Base-by-base conservation (phyloP, 441 rosid genomes). In the Gossypium davidsonii region DNA sequence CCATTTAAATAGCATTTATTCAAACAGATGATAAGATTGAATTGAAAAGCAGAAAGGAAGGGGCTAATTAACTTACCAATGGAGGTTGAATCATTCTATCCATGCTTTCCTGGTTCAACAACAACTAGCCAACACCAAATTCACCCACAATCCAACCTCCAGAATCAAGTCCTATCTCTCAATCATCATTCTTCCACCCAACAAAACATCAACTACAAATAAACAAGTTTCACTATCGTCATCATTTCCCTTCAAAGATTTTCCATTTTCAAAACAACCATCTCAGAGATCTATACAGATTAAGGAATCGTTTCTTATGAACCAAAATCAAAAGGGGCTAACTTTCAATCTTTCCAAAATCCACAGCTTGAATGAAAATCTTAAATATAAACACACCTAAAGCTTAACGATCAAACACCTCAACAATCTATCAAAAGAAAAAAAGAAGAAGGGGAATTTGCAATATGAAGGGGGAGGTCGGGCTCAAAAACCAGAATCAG, bases 1-100 rank as follows among this genome's bases (percentile, higher is more conserved):
- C 42, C 17, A 74, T 21, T 48, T 6, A 49, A 23, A 37, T 71
- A 42, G 37, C 42, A 42, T 17, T 20, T 63, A 49, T 37, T 63
- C 28, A 64, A 4, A 37, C 64, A 70, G 48, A 70, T 37, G 3
- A 55, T 21, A n/a, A 10, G 69, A 64, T 64, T 39, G 31, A 64
- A 64, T 56, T 77, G 59, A 66, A 37, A 70, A 42, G 56, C 25
- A 69, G 26, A 64, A 76, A 60, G 10, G 8, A 49, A 15, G 12
- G 73, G 55, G 72, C 3, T 39, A 17, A 72, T 11, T 67, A 68
- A 81, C 62, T 83, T 80, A 88, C 92, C 92, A 90, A 75, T 73
- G 95, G 95, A 77, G 95, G 92, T 66, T 90, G 95, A 79, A 86
- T 78, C 84, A 80, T 73, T 77, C 90, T 83, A 39, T 88, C 91